A percentile compares a stretch with the other conserved stretches of the same genome.
Conservation (phyloP, 164 flowering plant genomes). For the Warburgia ugandensis region DNA sequence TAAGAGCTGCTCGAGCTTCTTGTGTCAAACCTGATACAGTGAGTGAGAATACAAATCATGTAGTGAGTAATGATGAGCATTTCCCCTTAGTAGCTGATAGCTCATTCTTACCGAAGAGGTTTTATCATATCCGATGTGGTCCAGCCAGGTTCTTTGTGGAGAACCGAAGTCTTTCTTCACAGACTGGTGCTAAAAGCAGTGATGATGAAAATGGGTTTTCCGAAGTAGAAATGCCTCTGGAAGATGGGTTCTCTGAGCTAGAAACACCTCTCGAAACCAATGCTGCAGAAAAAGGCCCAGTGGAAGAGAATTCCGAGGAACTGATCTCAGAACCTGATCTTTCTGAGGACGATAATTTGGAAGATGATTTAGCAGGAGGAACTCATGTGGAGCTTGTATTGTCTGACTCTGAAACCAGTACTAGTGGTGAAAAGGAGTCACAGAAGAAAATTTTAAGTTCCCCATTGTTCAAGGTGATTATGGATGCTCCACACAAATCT, state of each 20-base stretch:
- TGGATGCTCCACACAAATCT: conserved; percentile 28
- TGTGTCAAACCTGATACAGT: conserved; percentile 15
- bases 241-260: conserved; percentile 79
- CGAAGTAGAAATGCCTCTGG: too few relatives aligned
- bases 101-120: conserved; percentile 8
- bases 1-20: conserved; percentile 20
- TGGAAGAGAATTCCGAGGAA: conserved; percentile 27
- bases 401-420: not conserved
- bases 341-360: conserved; percentile 35
- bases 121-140: conserved; percentile 9
- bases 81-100: conserved; percentile 3
- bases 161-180: conserved; percentile 43
- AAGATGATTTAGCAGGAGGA: conserved; percentile 18
- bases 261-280: conserved; percentile 21
- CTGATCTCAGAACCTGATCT: conserved; percentile 38
- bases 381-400: conserved; percentile 24
- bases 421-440: not conserved
- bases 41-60: conserved; percentile 10
- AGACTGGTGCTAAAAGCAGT: conserved; percentile 51
- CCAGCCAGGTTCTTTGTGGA: conserved; percentile 12
- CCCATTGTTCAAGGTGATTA: conserved; percentile 32
- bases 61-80: conserved; percentile 7
- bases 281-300: not conserved
- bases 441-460: conserved; percentile 12
- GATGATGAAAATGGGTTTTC: conserved; percentile 54